Evolutionary conservation across 1,284 basidiomycete genomes (phyloP), one percentile per base, ranked within the genome.

Genomic region (Puccinia novopanici): DNA sequence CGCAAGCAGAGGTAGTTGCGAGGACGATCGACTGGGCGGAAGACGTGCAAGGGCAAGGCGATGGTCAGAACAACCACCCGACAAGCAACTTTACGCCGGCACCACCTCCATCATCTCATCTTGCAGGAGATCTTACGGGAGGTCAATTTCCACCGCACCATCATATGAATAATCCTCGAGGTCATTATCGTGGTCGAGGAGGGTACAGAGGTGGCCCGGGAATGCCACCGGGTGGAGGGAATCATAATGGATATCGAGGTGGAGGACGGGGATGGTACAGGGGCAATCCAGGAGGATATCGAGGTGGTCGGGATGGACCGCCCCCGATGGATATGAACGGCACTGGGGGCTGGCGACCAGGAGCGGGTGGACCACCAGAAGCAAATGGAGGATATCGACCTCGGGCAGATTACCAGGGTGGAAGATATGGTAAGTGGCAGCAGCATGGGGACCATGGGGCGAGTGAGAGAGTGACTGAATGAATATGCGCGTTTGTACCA

Each of bases 21-120:
- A 67, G 70, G 42, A 80, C 77, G n/a, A 71, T 80, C 34, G 77
- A 80, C 34, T 80, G 77, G 77, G 77, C 77, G 45, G 68, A 80
- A 65, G 77, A 80, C 54, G 77, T 80, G 27, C 65, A 71, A 52
- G 77, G 54, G 13, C 61, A 70, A 68, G 63, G 61, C 42, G 63
- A 65, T 19, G 63, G 19, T 65, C 67, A 50, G 45, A 40, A 42
- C 12, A n/a, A 42, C 22, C 63, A 67, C n/a, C 45, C 40, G n/a
- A 27, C 57, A 0, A n/a, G 37, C 9, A 72, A 71, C 59, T 67
- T 67, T 45, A 67, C 42, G 63, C n/a, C 40, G 17, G 52, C 57
- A 15, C 54, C 68, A 37, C 42, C 54, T 5, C 77, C 76, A 42
- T 40, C 67, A 34, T 45, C 70, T 50, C 59, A 42, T 40, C 68